Percentiles rank a stretch among this genome's conserved stretches.
These are phyloP conservation scores for Solanum pinnatisectum DNA, from an alignment of 257 asterid species.

Conservation along the genomic window DNA sequence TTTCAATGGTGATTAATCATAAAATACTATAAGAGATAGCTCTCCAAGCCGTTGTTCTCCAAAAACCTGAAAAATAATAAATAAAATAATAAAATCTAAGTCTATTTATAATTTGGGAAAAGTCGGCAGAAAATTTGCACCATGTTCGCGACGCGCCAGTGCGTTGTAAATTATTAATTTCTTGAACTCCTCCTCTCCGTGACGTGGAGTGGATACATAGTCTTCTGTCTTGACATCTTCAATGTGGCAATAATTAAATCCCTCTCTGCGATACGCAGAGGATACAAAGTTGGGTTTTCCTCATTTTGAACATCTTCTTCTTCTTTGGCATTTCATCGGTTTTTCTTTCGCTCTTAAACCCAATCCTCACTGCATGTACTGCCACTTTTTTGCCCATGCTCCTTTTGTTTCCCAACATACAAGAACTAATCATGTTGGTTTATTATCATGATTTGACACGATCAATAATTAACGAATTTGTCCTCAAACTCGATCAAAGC, in stretches of 20 bases:
- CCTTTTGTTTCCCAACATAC: background rate
- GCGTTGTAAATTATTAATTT: background rate
- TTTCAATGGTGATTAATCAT: background rate
- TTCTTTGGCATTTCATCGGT: background rate
- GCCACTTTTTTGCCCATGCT: background rate
- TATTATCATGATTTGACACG: background rate
- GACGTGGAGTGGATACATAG: background rate
- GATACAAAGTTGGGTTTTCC: background rate
- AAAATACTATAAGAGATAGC: background rate
- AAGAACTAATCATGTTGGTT: no score
- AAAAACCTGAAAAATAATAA: no score
- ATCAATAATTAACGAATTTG: no score
- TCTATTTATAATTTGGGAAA: background rate
- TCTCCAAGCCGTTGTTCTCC: background rate
- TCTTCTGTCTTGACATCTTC: background rate
- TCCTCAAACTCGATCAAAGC: background rate
- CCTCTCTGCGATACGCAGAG: background rate
- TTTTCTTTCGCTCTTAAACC: background rate
- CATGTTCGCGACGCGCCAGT: background rate
- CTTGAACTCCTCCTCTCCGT: no score
- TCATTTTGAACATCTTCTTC: background rate
- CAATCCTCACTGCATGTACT: no score
- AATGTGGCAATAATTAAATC: background rate
- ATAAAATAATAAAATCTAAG: no score
- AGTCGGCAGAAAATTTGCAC: background rate